Conservation (phyloP, 768 basidiomycete species). For the Russula sp. region DNA sequence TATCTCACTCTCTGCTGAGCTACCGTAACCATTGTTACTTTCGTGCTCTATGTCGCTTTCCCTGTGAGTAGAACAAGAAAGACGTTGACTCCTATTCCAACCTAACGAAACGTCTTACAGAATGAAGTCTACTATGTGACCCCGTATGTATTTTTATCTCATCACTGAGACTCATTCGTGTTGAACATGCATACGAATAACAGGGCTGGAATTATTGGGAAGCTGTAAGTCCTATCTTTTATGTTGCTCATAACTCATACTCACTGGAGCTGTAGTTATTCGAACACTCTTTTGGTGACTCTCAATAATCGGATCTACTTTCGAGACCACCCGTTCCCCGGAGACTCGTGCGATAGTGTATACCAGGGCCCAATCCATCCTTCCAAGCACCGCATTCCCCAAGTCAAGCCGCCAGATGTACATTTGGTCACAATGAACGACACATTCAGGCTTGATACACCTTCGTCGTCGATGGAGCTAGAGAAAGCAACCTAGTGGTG, state of each 20-base stretch:
- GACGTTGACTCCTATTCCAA: not conserved
- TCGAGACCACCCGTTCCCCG: constrained; percentile 6
- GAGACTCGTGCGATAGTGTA: not conserved
- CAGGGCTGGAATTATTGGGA: constrained; percentile 25
- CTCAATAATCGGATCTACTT: constrained; percentile 24
- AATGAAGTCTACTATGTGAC: constrained; percentile 6
- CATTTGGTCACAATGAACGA: not conserved
- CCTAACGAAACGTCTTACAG: not conserved
- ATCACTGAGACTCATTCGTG: not conserved
- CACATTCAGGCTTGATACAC: not conserved
- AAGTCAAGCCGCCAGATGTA: not conserved
- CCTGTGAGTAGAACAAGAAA: constrained; percentile 1
- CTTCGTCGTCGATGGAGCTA: not conserved
- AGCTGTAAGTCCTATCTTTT: constrained; percentile 8
- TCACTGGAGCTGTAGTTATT: constrained; percentile 6
- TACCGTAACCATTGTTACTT: constrained; percentile 6
- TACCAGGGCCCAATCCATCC: not conserved
- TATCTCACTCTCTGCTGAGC: constrained; percentile 5
- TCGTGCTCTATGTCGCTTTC: constrained; percentile 11
- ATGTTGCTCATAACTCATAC: not conserved
- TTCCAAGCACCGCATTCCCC: not conserved
- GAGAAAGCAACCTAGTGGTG: not conserved
- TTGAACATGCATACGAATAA: not conserved
- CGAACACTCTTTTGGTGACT: constrained; percentile 27
- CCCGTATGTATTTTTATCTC: not conserved